Percentiles rank a stretch among this genome's conserved stretches.
phyloP scores from a whole-genome alignment of 805 yeast genomes.

The Kodamaea leandrae region DNA sequence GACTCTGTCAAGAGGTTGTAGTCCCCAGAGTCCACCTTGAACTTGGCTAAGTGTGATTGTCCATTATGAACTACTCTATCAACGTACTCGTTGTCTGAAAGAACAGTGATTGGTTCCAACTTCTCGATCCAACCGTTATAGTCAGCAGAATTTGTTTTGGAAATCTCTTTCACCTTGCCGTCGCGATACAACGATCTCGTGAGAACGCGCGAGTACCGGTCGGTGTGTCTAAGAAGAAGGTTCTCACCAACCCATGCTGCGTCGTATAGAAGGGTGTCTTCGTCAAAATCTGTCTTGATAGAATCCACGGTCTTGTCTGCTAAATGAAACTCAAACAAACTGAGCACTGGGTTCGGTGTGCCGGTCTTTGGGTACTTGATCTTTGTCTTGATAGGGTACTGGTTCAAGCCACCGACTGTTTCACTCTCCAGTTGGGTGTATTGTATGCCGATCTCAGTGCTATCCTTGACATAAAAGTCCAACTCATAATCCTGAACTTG shows the following conservation, averaged over 20 bases:
- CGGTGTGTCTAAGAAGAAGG: constrained; percentile 20
- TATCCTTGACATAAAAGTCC: constrained; percentile 65
- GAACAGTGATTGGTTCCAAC: constrained; percentile 13
- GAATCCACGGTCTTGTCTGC: background rate
- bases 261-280: constrained; percentile 21
- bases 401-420: constrained; percentile 22
- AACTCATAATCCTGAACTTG: constrained; percentile 69
- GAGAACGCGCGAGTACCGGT: constrained; percentile 20
- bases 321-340: background rate
- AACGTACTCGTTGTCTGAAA: constrained; percentile 15
- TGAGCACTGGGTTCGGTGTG: constrained; percentile 63
- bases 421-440: constrained; percentile 5
- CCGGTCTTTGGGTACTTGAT: constrained; percentile 79
- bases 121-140: constrained; percentile 26
- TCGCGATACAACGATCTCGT: constrained; percentile 14
- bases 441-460: constrained; percentile 13
- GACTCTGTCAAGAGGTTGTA: constrained; percentile 14
- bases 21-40: constrained; percentile 13
- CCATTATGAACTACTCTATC: constrained; percentile 22
- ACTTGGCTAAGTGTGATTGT: constrained; percentile 19
- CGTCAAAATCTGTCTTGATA: constrained; percentile 11
- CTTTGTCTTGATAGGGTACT: constrained; percentile 55
- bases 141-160: constrained; percentile 4
- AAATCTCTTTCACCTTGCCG: constrained; percentile 5
- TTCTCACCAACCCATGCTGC: constrained; percentile 20